Evolutionary conservation across 305 asterid genomes (phyloP).

Genomic region (Fraxinus baroniana): DNA sequence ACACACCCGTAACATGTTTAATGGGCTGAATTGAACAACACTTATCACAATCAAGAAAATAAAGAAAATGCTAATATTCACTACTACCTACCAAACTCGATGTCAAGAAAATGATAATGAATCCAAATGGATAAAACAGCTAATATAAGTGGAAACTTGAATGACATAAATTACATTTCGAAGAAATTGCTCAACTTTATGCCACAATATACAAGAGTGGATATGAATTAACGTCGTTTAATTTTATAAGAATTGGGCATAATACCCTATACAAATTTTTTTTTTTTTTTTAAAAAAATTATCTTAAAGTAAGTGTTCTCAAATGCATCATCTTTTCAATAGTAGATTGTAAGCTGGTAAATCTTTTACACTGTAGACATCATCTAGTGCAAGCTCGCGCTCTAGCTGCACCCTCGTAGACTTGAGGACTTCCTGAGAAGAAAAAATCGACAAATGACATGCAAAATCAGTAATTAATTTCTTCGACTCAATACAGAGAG

Average conservation of each 20-base stretch:
- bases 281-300: background rate
- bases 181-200: background rate
- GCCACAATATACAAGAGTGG: background rate
- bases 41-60: no score
- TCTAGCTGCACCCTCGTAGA: slow-evolving; percentile 79
- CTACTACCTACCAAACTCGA: background rate
- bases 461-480: background rate
- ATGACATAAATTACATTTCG: background rate
- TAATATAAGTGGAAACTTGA: background rate
- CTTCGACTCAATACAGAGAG: slow-evolving; percentile 21
- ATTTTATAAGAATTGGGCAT: background rate
- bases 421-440: slow-evolving; percentile 73
- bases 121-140: background rate
- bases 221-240: background rate
- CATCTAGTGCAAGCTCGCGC: slow-evolving; percentile 83
- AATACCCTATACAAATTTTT: background rate
- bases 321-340: slow-evolving; percentile 36
- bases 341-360: slow-evolving; percentile 78
- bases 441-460: background rate
- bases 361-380: slow-evolving; percentile 59
- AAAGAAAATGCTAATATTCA: background rate
- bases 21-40: no score
- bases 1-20: no score
- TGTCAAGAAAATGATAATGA: background rate
- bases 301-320: background rate